These are phyloP conservation scores for Backusella macrospora DNA, from an alignment of 192 early-diverging fungal genomes.

Conservation along the genomic window DNA sequence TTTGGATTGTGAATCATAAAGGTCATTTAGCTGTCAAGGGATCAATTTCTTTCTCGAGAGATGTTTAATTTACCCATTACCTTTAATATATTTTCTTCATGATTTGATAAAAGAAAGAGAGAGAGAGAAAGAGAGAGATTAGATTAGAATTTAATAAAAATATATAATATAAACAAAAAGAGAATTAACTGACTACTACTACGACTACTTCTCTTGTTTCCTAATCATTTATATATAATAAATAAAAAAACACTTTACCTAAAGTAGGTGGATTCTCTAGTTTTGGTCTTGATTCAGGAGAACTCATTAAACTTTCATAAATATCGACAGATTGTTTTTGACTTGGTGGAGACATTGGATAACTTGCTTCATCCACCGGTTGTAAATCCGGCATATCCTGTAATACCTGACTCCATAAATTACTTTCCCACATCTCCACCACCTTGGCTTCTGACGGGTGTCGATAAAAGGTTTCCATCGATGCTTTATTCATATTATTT, in stretches of 20 bases:
- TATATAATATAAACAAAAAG: not conserved
- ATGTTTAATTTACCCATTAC: not conserved
- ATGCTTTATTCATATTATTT: not conserved
- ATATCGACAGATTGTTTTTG: not conserved
- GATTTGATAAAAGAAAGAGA: too few species aligned
- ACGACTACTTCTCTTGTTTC: too few species aligned
- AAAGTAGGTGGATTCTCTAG: not conserved
- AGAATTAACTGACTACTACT: not conserved
- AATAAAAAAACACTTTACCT: not conserved
- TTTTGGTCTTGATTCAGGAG: not conserved
- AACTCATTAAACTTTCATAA: not conserved
- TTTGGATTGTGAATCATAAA: conserved; percentile 19
- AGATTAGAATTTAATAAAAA: too few species aligned
- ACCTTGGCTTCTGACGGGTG: not conserved
- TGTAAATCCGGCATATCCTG: not conserved
- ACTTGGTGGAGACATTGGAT: not conserved
- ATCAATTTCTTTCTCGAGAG: not conserved
- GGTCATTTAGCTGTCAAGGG: conserved; percentile 24
- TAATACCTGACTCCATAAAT: not conserved
- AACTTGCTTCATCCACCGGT: not conserved
- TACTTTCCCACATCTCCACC: not conserved
- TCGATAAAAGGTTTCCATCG: not conserved
- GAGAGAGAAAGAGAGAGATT: too few species aligned
- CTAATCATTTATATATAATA: too few species aligned
- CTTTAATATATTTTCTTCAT: conserved; percentile 8